phyloP scores from a whole-genome alignment of 305 asterid genomes.

The Fraxinus dipetala region DNA sequence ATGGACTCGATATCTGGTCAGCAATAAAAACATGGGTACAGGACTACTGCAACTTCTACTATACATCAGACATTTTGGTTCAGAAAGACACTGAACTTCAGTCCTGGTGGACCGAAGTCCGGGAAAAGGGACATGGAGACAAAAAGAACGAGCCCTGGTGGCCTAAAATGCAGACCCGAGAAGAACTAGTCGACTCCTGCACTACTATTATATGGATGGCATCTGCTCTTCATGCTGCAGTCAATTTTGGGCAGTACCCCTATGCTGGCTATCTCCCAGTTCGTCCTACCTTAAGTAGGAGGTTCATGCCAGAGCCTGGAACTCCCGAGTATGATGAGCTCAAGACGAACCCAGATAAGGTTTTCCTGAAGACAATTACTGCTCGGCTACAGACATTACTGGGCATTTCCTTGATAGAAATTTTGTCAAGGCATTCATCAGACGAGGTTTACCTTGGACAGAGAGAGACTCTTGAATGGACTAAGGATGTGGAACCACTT shows the following conservation, averaged over 20 bases:
- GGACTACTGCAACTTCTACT: conserved; percentile 63
- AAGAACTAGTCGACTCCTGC: conserved; percentile 59
- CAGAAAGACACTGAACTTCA: conserved; percentile 62
- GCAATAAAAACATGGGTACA: conserved; percentile 77
- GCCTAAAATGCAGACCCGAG: conserved; percentile 58
- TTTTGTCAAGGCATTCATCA: conserved; percentile 71
- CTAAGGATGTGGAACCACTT: conserved; percentile 46
- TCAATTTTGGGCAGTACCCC: conserved; percentile 80
- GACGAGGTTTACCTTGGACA: conserved; percentile 76
- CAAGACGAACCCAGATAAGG: conserved; percentile 52
- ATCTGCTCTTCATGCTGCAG: conserved; percentile 94
- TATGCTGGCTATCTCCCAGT: conserved; percentile 74
- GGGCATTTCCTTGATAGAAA: conserved; percentile 62
- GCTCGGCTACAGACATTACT: conserved; percentile 61
- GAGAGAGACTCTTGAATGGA: conserved; percentile 74
- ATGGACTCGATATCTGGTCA: conserved; percentile 79
- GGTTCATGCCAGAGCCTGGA: conserved; percentile 59
- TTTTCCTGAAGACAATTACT: conserved; percentile 65
- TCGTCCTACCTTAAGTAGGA: conserved; percentile 69
- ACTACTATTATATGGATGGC: conserved; percentile 71
- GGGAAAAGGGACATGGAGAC: conserved; percentile 71
- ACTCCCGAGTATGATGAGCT: conserved; percentile 69
- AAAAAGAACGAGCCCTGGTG: conserved; percentile 77
- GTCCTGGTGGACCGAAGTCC: conserved; percentile 79
- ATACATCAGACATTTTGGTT: conserved; percentile 40